Evolutionary conservation across 2,329 filamentous ascomycete species (phyloP), one percentile per base, ranked within the genome.

Genomic region (Xylaria sp.): DNA sequence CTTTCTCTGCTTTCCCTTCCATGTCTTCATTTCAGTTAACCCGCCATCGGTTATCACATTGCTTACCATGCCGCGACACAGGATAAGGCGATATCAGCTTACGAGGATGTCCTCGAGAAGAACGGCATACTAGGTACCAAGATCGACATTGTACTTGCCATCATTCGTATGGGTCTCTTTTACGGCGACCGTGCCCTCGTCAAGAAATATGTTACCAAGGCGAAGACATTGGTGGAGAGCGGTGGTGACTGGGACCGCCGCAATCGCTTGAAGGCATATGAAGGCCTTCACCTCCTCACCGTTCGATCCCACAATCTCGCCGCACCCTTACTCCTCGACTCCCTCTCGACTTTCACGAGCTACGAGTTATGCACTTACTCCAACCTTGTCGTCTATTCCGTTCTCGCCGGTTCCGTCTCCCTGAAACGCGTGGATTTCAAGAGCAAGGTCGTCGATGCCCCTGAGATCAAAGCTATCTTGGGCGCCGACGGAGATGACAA

Each of bases 351-450:
- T 21, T 99, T 99, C 78, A 99, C 95, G 66, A 97, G 93, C 77
- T 97, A 97, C 81, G 95, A 99, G 79, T 88, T 99, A 52, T 99
- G 95, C 88, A 94, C 90, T 69, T 99, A 99, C 83, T 97, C 93
- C 62, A 91, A 88, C 64, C 87, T 99, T 23, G 95, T 99, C 54
- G 89, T 97, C 60, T 99, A 98, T 81, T 93, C 95, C 1, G 94
- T 98, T 21, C 88, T 99, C 35, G 93, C 95, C 37, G 95, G 95
- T 62, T 96, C 94, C 6, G 90, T 98, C 23, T 95, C 94, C 47
- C 86, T 99, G 60, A 97, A 97, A 83, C 91, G 95, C 51, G 92
- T 97, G 35, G 95, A 99, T 78, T 99, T 99, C 86, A 99, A 99
- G 84, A 92, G 92, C 69, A 98, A 98, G 83, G 95, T 99, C 25